Base-by-base conservation (phyloP, 2,329 filamentous ascomycete genomes). In the Penicillium sp. region DNA sequence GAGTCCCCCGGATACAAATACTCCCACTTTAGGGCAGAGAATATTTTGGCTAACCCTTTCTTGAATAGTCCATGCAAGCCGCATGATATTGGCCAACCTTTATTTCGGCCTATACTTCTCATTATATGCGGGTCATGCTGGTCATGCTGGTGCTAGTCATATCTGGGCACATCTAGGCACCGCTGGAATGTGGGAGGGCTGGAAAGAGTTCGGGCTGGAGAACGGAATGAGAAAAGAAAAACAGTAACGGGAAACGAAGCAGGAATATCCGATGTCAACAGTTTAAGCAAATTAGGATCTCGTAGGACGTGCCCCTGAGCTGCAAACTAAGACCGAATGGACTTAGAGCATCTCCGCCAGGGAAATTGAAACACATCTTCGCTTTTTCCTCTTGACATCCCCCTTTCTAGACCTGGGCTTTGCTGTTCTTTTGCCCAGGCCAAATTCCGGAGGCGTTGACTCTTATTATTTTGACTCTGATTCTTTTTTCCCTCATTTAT, bases 291-390 rank as follows among this genome's bases (percentile, higher is more conserved):
- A 40, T 40, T n/a, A 9, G 5, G 38, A 21, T 21, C 14, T 11
- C 14, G 14, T 38, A 39, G 16, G 22, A 29, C 34, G 42, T 59
- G 57, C 62, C 62, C 62, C 61, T 63, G 62, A 63, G 57, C 55
- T 61, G 60, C 53, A 58, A 53, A 56, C 55, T 55, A 55, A 48
- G 51, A 59, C 61, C 50, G 51, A 50, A 49, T 50, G 27, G 54
- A 58, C 45, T 56, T 43, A 52, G 56, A 58, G 49, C 51, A 56
- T 54, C 52, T 57, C 54, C 49, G 36, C 45, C 47, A 43, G 49
- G 53, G 58, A 56, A 55, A 61, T 60, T 64, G 56, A 59, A 60
- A 56, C 50, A 39, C 56, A 45, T 47, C 55, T 51, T 53, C 49
- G 55, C 42, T 49, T 51, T 52, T 47, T 49, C 51, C 48, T 54